Evolutionary conservation across 1,139 yeast species (phyloP).

Genomic region (Geotrichum histeridarum): DNA sequence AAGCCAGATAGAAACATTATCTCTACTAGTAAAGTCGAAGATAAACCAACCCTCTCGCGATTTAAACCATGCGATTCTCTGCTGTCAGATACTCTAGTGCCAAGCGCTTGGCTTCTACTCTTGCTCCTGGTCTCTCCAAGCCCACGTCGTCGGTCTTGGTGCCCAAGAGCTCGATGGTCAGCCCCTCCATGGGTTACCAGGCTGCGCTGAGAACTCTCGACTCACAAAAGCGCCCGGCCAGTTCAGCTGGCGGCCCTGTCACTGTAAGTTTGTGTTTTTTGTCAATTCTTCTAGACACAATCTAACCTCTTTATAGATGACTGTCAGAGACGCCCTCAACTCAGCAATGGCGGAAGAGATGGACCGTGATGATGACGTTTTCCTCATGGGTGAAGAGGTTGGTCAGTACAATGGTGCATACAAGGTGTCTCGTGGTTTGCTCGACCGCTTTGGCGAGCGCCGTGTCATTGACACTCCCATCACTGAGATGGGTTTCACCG

Average conservation of each 20-base stretch:
- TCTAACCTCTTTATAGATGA: conserved; percentile 41
- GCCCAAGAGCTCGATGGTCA: conserved; percentile 19
- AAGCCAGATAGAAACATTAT: background rate
- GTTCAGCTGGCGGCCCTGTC: conserved; percentile 33
- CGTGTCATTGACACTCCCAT: conserved; percentile 97
- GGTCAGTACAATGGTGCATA: conserved; percentile 99
- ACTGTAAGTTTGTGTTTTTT: conserved; percentile 28
- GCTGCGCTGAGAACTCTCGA: conserved; percentile 32
- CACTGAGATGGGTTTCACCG: conserved; percentile 99
- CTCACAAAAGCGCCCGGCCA: conserved; percentile 26
- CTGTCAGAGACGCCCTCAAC: conserved; percentile 96
- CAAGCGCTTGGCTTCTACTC: conserved; percentile 16
- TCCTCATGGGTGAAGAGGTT: conserved; percentile 97
- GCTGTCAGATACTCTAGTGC: conserved; percentile 13
- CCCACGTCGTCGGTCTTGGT: conserved; percentile 20
- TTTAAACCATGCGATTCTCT: conserved; percentile 13
- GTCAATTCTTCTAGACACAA: background rate
- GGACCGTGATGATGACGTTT: conserved; percentile 91
- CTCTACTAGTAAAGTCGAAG: background rate
- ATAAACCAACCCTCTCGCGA: background rate
- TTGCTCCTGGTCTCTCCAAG: conserved; percentile 8
- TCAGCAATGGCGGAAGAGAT: conserved; percentile 94
- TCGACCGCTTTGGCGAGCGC: conserved; percentile 95
- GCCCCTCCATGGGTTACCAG: conserved; percentile 25
- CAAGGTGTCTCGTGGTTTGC: conserved; percentile 90